These are phyloP conservation scores for Sutorius australiensis DNA, from an alignment of 768 basidiomycete species.

Conservation along the genomic window DNA sequence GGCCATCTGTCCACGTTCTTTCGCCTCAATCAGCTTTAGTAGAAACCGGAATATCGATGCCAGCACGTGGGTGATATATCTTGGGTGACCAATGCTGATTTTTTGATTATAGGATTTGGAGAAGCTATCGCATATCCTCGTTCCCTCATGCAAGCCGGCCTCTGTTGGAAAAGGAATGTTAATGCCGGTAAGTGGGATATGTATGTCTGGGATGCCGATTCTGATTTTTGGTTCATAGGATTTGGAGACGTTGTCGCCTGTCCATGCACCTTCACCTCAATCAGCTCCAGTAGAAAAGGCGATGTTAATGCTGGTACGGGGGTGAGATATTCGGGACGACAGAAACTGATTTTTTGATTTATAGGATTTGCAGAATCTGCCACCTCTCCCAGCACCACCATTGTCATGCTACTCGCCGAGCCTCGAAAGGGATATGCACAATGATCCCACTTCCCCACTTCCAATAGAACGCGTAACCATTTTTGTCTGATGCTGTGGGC, in stretches of 20 bases:
- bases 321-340: neutral
- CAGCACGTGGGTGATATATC: conserved; percentile 6
- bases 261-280: conserved; percentile 8
- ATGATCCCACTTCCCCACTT: neutral
- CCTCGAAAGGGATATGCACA: neutral
- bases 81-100: neutral
- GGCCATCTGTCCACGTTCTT: conserved; percentile 2
- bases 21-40: conserved; percentile 12
- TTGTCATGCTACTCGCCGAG: conserved; percentile 1
- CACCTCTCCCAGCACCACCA: conserved; percentile 13
- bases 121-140: too few relatives aligned
- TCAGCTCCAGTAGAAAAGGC: conserved; percentile 6
- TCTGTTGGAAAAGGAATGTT: too few relatives aligned
- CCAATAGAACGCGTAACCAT: conserved; percentile 12
- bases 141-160: too few relatives aligned
- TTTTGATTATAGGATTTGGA: neutral
- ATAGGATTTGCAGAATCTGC: conserved; percentile 9
- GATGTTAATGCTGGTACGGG: conserved; percentile 11
- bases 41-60: conserved; percentile 1
- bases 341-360: neutral
- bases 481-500: neutral
- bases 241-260: too few relatives aligned
- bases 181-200: too few relatives aligned
- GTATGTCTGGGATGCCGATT: too few relatives aligned
- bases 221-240: too few relatives aligned